Evolutionary conservation across 2,329 filamentous ascomycete genomes (phyloP).

Genomic region (Colletotrichum tamarilloi): DNA sequence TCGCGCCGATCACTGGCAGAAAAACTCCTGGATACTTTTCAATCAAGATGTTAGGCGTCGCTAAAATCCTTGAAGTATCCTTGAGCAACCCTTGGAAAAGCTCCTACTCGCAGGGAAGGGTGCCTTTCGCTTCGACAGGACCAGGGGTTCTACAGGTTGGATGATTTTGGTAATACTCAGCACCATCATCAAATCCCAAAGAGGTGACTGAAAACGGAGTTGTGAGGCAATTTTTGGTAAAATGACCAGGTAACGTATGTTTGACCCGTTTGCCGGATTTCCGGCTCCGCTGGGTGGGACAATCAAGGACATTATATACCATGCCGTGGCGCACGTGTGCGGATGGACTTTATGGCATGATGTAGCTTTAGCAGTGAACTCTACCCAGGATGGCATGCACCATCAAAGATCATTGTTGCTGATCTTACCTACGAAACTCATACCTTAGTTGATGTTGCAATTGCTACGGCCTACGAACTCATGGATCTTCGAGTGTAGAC

Average conservation of each 20-base stretch:
- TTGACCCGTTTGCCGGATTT: neutral
- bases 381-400: neutral
- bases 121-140: neutral
- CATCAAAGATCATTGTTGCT: neutral
- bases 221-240: slow-evolving; percentile 7
- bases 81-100: neutral
- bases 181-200: neutral
- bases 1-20: neutral
- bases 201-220: neutral
- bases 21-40: neutral
- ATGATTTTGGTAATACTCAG: neutral
- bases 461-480: no score
- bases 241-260: slow-evolving; percentile 3
- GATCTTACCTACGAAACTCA: neutral
- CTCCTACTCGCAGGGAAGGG: neutral
- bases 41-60: neutral
- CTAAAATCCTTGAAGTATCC: neutral
- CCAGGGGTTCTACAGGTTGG: neutral
- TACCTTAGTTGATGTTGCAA: neutral
- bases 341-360: neutral
- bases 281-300: neutral
- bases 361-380: neutral
- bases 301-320: neutral
- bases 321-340: neutral
- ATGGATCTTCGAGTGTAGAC: neutral